A percentile compares a stretch with the other conserved stretches of the same genome.
Evolutionary conservation across 2,329 filamentous ascomycete genomes (phyloP).

Genomic region (Penicillium sp.): DNA sequence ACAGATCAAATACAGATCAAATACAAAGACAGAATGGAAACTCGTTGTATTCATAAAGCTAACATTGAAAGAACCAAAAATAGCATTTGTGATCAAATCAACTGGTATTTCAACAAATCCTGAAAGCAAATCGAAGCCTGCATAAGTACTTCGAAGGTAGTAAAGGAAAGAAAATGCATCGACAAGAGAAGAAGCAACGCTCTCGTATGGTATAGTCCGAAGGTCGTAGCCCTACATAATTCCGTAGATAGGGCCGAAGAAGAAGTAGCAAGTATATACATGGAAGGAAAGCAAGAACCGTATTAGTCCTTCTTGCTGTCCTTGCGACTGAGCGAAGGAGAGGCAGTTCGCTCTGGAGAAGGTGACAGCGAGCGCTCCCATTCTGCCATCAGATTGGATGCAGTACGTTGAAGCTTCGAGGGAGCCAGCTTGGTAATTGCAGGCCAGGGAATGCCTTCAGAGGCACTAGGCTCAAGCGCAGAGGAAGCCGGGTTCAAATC

Average conservation of each 20-base stretch:
- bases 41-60: not conserved
- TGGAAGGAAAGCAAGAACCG: constrained; percentile 6
- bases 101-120: constrained; percentile 2
- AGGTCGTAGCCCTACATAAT: constrained; percentile 29
- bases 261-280: constrained; percentile 19
- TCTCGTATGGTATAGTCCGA: constrained; percentile 21
- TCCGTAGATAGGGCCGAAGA: constrained; percentile 19
- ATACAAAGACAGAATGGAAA: not conserved
- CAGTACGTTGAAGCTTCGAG: constrained; percentile 68
- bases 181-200: constrained; percentile 19
- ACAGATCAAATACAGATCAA: not conserved
- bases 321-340: constrained; percentile 17
- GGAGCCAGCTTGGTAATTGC: constrained; percentile 64
- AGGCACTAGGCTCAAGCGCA: constrained; percentile 26
- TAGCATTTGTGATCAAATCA: not conserved
- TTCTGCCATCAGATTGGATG: constrained; percentile 78
- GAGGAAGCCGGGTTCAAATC: constrained; percentile 28
- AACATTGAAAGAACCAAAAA: not conserved
- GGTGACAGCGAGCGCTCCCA: constrained; percentile 73
- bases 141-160: not conserved
- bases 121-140: not conserved
- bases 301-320: constrained; percentile 28
- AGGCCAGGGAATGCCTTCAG: constrained; percentile 52
- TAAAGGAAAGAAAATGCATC: constrained; percentile 8
- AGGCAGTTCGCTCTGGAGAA: constrained; percentile 29